Base-by-base conservation (phyloP, 2,329 filamentous ascomycete species). In the Epichloe typhina region DNA sequence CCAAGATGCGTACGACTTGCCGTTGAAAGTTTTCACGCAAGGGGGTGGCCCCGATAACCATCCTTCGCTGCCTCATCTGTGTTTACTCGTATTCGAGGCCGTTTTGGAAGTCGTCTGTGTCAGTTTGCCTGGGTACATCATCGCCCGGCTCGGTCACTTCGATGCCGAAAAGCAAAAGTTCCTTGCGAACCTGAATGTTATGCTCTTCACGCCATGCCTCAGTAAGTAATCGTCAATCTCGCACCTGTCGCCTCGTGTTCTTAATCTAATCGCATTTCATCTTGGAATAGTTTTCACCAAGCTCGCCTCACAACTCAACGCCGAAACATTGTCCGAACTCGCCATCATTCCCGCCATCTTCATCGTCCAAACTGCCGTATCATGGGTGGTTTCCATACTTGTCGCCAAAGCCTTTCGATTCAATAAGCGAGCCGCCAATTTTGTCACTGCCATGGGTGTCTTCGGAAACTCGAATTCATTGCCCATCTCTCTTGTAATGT, bases 391-490 rank as follows among this genome's bases (percentile, higher is more conserved):
- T 50, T 83, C 90, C 2, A 69, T 81, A 8, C 61, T 76, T 12
- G 79, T 97, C 50, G 80, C 86, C 17, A 84, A 79, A 67, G 71
- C 81, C 46, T 95, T 90, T 65, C 75, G 86, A 15, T 90, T 98
- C 68, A 82, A 81, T 59, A 89, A 86, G 66, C 82, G 91, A 55
- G 86, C 89, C 41, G 80, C 84, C 57, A 98, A 98, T 70, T 98
- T 98, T 62, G 86, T 98, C 41, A 86, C 88, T 35, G 93, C 93
- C 49, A 98, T 98, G 93, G 90, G 87, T 38, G 78, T 97, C 46
- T 98, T 98, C 66, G 93, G 91, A 59, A 98, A 98, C 67, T 97
- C 91, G 36, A 98, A 98, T 69, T 97, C 93, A 17, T 77, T 98
- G 19, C 93, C 93, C 0, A 97, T 98, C 54, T 98, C 93, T 0